Evolutionary conservation across 805 yeast species (phyloP).

Genomic region (Yarrowia osloensis): DNA sequence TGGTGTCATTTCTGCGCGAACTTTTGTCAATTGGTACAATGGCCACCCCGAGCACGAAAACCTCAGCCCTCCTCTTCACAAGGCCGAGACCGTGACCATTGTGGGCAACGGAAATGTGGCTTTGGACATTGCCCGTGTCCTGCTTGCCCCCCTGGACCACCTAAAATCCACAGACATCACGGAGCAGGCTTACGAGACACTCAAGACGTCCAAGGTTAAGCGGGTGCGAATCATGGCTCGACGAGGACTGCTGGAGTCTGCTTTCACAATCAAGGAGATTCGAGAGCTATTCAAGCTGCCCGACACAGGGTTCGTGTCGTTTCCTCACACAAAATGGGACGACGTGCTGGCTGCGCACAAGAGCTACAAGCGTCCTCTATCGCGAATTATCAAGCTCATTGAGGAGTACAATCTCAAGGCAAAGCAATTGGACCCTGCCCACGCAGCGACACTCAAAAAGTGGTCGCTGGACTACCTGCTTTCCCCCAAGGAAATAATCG

Average conservation of each 20-base stretch:
- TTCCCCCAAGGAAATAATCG: conserved; percentile 58
- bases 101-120: conserved; percentile 99
- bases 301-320: background rate
- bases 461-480: conserved; percentile 75
- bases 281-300: conserved; percentile 68
- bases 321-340: conserved; percentile 16
- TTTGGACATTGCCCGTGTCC: conserved; percentile 79
- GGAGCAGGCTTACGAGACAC: conserved; percentile 54
- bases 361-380: conserved; percentile 24
- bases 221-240: conserved; percentile 77
- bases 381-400: conserved; percentile 35
- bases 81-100: conserved; percentile 67
- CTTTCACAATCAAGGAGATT: conserved; percentile 89
- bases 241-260: conserved; percentile 76
- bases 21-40: conserved; percentile 95
- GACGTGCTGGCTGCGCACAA: conserved; percentile 18
- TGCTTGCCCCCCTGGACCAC: conserved; percentile 59
- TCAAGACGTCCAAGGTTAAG: conserved; percentile 57
- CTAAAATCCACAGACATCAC: conserved; percentile 77
- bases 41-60: conserved; percentile 69
- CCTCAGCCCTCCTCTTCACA: conserved; percentile 58
- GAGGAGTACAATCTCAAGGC: conserved; percentile 34
- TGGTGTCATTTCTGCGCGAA: conserved; percentile 77
- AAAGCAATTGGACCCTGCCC: background rate
- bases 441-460: conserved; percentile 37